Evolutionary conservation across 2,329 filamentous ascomycete genomes (phyloP).

Genomic region (Lachnellula subtilissima): DNA sequence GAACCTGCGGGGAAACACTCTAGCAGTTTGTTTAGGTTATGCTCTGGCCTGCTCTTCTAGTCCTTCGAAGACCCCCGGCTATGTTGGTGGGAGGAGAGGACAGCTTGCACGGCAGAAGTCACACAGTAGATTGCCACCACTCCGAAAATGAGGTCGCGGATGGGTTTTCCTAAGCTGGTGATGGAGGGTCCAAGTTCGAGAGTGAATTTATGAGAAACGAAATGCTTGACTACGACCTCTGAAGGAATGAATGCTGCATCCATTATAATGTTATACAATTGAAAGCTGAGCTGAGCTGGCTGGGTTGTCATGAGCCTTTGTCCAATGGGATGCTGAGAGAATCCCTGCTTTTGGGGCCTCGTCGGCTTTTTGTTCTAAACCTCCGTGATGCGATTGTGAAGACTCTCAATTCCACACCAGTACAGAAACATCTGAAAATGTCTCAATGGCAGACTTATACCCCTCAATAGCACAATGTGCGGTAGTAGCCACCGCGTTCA

Average conservation of each 20-base stretch:
- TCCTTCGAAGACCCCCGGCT: slow-evolving; percentile 11
- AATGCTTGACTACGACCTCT: slow-evolving; percentile 41
- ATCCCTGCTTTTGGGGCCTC: neutral
- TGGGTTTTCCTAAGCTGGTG: slow-evolving; percentile 44
- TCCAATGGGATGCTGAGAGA: neutral
- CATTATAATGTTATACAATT: slow-evolving; percentile 10
- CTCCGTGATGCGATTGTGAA: neutral
- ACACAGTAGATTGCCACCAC: slow-evolving; percentile 37
- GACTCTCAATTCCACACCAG: neutral
- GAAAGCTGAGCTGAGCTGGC: neutral
- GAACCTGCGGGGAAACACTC: slow-evolving; percentile 1
- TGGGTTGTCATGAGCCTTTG: neutral
- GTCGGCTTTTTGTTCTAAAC: neutral
- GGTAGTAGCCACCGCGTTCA: slow-evolving; percentile 79
- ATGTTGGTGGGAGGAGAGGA: slow-evolving; percentile 18
- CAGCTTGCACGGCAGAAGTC: slow-evolving; percentile 33
- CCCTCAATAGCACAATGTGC: slow-evolving; percentile 88
- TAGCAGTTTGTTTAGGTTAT: neutral
- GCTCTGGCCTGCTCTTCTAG: neutral
- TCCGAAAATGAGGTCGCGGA: slow-evolving; percentile 45
- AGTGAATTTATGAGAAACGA: slow-evolving; percentile 45
- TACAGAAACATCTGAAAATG: slow-evolving; percentile 14
- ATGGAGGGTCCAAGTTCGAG: slow-evolving; percentile 47
- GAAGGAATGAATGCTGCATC: slow-evolving; percentile 36
- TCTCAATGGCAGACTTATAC: slow-evolving; percentile 70